These are phyloP conservation scores for Teunomyces gatunensis DNA, from an alignment of 805 yeast genomes.

Conservation along the genomic window DNA sequence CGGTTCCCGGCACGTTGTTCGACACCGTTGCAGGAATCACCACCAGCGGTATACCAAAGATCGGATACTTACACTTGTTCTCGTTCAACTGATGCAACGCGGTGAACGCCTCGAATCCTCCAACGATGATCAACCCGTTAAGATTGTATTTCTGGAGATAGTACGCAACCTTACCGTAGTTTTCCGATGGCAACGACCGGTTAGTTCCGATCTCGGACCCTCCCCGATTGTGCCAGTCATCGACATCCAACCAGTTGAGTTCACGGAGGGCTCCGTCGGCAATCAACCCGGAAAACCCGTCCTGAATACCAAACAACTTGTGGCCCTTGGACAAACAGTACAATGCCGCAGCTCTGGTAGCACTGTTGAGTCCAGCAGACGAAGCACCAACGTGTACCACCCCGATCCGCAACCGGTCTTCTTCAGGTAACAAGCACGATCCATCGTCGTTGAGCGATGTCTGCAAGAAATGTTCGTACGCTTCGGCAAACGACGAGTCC, in stretches of 20 bases:
- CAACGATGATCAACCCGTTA: slow-evolving; percentile 71
- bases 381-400: slow-evolving; percentile 79
- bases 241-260: slow-evolving; percentile 66
- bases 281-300: slow-evolving; percentile 72
- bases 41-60: slow-evolving; percentile 75
- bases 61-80: slow-evolving; percentile 61
- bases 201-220: slow-evolving; percentile 85
- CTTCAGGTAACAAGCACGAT: slow-evolving; percentile 42
- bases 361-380: slow-evolving; percentile 74
- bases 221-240: slow-evolving; percentile 71
- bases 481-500: slow-evolving; percentile 69
- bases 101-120: slow-evolving; percentile 81
- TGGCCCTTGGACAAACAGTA: slow-evolving; percentile 78
- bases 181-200: slow-evolving; percentile 64
- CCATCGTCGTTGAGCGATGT: slow-evolving; percentile 42
- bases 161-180: slow-evolving; percentile 70
- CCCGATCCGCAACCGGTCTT: slow-evolving; percentile 59
- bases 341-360: slow-evolving; percentile 71
- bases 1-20: slow-evolving; percentile 80
- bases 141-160: slow-evolving; percentile 65
- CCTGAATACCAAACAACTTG: slow-evolving; percentile 64
- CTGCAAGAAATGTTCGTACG: slow-evolving; percentile 59
- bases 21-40: slow-evolving; percentile 78
- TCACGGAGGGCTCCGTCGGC: slow-evolving; percentile 59
- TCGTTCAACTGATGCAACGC: slow-evolving; percentile 64